These are phyloP conservation scores for Arthroderma sp. DNA, from an alignment of 2,329 filamentous ascomycete genomes.

Conservation along the genomic window DNA sequence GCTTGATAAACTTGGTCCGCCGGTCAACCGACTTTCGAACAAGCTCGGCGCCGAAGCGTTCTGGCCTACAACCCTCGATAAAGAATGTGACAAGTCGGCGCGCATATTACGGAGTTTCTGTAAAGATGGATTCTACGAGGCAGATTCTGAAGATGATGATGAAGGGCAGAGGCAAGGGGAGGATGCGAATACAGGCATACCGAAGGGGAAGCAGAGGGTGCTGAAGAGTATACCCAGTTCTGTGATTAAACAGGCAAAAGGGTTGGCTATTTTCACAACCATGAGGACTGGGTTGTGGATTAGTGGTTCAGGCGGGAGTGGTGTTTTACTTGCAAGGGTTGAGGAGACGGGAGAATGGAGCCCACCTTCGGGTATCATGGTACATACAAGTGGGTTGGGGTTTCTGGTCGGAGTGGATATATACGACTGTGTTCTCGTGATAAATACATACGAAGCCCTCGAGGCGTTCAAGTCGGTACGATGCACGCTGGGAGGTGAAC, in stretches of 20 bases:
- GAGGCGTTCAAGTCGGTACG: conserved; percentile 70
- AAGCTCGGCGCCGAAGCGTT: conserved; percentile 71
- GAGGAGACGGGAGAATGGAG: conserved; percentile 76
- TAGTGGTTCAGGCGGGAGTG: conserved; percentile 79
- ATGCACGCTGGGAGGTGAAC: conserved; percentile 68
- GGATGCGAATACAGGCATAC: conserved; percentile 24
- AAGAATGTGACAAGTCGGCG: conserved; percentile 83
- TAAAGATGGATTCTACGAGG: conserved; percentile 60
- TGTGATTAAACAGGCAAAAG: conserved; percentile 79
- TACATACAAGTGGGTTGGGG: conserved; percentile 77
- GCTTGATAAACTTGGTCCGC: conserved; percentile 56
- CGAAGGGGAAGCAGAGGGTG: conserved; percentile 49
- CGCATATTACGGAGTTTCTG: conserved; percentile 83
- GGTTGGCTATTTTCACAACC: conserved; percentile 84
- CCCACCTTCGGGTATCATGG: conserved; percentile 75
- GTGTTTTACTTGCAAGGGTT: conserved; percentile 69
- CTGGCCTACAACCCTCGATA: conserved; percentile 74
- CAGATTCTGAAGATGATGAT: conserved; percentile 39
- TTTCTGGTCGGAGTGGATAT: conserved; percentile 89
- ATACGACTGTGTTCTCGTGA: conserved; percentile 88
- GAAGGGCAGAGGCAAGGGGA: conserved; percentile 27
- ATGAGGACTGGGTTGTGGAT: conserved; percentile 91
- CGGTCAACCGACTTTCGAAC: conserved; percentile 70
- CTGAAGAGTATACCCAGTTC: conserved; percentile 74
- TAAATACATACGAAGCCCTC: conserved; percentile 73